Conservation (phyloP, 768 basidiomycete species). For the Leccinellum luteum region DNA sequence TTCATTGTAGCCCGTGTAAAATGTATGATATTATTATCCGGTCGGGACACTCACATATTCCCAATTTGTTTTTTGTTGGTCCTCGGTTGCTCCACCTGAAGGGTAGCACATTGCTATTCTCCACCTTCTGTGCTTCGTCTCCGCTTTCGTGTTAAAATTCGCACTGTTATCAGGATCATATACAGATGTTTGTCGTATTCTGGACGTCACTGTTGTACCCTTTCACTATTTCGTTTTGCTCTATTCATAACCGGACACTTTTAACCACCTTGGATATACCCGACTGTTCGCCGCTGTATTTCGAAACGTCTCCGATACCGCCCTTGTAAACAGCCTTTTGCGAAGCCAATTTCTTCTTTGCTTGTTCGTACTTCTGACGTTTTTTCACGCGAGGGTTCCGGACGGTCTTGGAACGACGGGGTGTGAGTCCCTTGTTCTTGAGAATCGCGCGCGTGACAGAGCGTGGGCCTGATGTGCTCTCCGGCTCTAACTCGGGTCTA, state of each 20-base stretch:
- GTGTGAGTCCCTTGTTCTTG: slow-evolving; percentile 92
- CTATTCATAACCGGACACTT: slow-evolving; percentile 61
- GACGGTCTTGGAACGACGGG: slow-evolving; percentile 80
- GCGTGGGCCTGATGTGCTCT: slow-evolving; percentile 69
- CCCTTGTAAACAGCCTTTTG: slow-evolving; percentile 94
- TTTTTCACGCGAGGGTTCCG: slow-evolving; percentile 99
- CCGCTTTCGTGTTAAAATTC: slow-evolving; percentile 9
- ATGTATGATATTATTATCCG: slow-evolving; percentile 25
- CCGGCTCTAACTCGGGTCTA: slow-evolving; percentile 35
- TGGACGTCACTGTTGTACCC: slow-evolving; percentile 14
- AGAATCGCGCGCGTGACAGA: slow-evolving; percentile 88
- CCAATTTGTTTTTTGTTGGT: slow-evolving; percentile 2
- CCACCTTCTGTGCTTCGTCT: neutral
- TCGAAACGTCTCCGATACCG: slow-evolving; percentile 66
- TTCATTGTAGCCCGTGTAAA: slow-evolving; percentile 19
- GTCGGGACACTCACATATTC: slow-evolving; percentile 6
- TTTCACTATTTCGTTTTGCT: slow-evolving; percentile 1
- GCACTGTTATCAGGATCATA: slow-evolving; percentile 8
- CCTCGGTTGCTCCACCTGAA: neutral
- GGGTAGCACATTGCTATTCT: slow-evolving; percentile 22
- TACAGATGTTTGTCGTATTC: slow-evolving; percentile 12
- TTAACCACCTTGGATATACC: slow-evolving; percentile 93
- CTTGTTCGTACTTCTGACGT: slow-evolving; percentile 88
- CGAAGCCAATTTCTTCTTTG: slow-evolving; percentile 86
- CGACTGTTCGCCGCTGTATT: slow-evolving; percentile 88